Conservation (phyloP, 208 protist species). For the Trichomonas vaginalis region DNA sequence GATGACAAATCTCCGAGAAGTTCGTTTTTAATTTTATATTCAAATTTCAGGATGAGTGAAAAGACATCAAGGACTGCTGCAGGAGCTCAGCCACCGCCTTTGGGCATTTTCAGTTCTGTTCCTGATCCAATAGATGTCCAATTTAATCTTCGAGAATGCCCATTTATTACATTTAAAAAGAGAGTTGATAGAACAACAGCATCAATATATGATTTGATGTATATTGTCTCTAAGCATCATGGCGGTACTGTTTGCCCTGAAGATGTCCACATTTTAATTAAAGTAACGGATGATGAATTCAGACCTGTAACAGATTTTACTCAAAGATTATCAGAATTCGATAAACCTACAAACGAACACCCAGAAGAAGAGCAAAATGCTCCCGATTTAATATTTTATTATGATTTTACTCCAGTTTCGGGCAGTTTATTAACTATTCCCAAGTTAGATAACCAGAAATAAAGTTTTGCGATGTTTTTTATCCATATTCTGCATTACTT, state of each 20-base stretch:
- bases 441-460: no score
- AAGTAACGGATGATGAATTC: background rate
- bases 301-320: background rate
- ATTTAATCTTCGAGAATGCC: background rate
- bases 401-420: background rate
- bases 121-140: no score
- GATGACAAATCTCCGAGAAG: no score
- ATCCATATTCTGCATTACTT: no score
- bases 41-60: no score
- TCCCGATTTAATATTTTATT: no score
- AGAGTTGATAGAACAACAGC: background rate
- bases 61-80: background rate
- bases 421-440: background rate
- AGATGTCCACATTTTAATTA: background rate
- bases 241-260: background rate
- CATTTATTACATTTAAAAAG: background rate
- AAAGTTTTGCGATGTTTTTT: no score
- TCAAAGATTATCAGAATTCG: background rate
- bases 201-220: background rate
- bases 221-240: background rate
- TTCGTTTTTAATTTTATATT: no score
- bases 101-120: no score
- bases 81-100: no score
- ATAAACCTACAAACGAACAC: no score
- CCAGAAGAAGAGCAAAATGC: background rate